phyloP scores from a whole-genome alignment of 2,329 filamentous ascomycete genomes.

The Zalaria sp. region DNA sequence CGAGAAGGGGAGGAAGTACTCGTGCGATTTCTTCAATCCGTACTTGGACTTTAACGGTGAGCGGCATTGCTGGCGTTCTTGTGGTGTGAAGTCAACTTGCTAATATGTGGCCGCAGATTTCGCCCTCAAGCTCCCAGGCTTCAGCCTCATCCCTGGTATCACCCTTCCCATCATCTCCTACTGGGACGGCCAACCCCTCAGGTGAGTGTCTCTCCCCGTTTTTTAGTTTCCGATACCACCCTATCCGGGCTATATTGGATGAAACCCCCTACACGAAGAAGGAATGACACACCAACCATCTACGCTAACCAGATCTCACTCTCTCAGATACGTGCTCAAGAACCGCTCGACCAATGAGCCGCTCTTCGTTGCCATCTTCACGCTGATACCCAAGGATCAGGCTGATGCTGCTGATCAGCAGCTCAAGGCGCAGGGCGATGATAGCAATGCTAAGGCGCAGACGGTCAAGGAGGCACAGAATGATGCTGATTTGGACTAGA shows the following conservation, averaged over 20 bases:
- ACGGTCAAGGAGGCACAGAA: neutral
- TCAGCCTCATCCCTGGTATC: conserved; percentile 42
- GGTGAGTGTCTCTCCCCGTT: conserved; percentile 36
- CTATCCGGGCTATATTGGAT: neutral
- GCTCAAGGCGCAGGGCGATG: conserved; percentile 6
- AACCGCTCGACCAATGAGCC: conserved; percentile 59
- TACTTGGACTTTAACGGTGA: conserved; percentile 74
- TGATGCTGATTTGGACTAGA: neutral
- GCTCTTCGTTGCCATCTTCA: conserved; percentile 72
- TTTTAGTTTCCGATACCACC: neutral
- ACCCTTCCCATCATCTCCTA: conserved; percentile 60
- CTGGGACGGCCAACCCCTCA: conserved; percentile 64
- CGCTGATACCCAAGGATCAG: conserved; percentile 56
- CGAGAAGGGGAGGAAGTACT: conserved; percentile 46
- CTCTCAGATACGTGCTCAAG: conserved; percentile 83
- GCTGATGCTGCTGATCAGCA: conserved; percentile 18
- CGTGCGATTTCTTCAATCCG: conserved; percentile 73
- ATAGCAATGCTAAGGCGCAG: conserved; percentile 1
- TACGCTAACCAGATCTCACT: conserved; percentile 51
- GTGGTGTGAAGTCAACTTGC: too few relatives aligned
- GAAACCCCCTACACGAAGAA: too few relatives aligned
- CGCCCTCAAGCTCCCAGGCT: conserved; percentile 53
- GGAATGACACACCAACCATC: neutral
- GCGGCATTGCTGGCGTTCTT: conserved; percentile 1
- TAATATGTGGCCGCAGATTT: conserved; percentile 34